phyloP scores from a whole-genome alignment of 208 protist genomes.

The Leishmania mexicana region DNA sequence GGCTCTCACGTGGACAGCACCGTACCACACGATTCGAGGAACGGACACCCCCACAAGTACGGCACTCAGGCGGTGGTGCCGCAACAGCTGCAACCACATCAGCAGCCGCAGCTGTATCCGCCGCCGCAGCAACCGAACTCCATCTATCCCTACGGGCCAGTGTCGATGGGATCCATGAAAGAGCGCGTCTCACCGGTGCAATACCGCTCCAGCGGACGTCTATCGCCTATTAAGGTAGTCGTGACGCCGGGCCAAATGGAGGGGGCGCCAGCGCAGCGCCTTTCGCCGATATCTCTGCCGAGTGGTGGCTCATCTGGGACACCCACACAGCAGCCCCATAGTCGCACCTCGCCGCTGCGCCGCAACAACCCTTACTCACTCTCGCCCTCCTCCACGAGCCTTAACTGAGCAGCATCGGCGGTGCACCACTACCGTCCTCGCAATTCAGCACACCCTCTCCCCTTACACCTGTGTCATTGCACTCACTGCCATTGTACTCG shows the following conservation, averaged over 20 bases:
- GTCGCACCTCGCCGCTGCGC: conserved; percentile 30
- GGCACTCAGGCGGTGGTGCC: background rate
- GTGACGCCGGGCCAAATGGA: conserved; percentile 20
- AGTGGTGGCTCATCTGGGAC: background rate
- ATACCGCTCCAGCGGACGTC: conserved; percentile 34
- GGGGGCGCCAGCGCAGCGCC: conserved; percentile 22
- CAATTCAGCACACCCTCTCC: background rate
- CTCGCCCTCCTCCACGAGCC: conserved; percentile 23
- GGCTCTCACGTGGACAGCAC: conserved; percentile 25
- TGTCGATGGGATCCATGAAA: background rate
- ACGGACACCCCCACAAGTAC: conserved; percentile 13
- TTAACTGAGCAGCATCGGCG: conserved; percentile 10
- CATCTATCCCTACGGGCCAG: conserved; percentile 21
- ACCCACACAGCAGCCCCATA: conserved; percentile 23
- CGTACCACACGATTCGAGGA: conserved; percentile 4
- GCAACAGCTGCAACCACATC: conserved; percentile 8
- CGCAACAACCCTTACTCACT: conserved; percentile 42
- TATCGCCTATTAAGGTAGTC: conserved; percentile 31
- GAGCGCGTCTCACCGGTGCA: conserved; percentile 29
- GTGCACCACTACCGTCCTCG: background rate
- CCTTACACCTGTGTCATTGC: background rate
- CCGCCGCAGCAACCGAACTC: background rate
- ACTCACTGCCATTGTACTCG: background rate
- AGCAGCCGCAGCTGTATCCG: conserved; percentile 3
- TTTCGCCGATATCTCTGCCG: conserved; percentile 25